Conservation (phyloP, 225 moss, liverwort and hornwort genomes). For the Pseudoscleropodium purum region DNA sequence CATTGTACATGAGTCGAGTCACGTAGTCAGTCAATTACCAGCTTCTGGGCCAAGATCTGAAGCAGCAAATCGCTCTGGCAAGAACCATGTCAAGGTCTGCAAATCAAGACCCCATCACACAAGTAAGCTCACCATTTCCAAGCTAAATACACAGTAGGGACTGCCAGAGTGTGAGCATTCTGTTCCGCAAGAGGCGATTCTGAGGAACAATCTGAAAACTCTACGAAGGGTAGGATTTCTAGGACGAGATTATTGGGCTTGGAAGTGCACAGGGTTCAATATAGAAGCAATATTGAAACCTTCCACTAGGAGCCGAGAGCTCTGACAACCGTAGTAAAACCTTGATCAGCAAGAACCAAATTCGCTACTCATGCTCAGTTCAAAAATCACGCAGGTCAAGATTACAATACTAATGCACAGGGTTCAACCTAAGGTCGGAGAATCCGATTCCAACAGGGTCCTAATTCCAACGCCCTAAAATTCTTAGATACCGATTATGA, state of each 20-base stretch:
- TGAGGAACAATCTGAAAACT: background rate
- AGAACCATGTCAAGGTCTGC: constrained; percentile 95
- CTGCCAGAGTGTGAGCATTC: background rate
- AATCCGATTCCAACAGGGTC: background rate
- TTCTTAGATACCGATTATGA: background rate
- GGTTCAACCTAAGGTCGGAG: background rate
- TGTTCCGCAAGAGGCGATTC: background rate
- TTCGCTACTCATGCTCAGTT: background rate
- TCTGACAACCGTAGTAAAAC: background rate
- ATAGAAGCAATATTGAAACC: background rate
- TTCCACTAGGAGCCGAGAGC: background rate
- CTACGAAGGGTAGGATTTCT: background rate
- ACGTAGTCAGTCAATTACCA: constrained; percentile 26
- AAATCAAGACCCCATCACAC: background rate
- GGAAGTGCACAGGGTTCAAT: background rate
- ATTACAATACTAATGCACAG: background rate
- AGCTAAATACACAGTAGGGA: background rate
- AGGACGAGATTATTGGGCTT: background rate
- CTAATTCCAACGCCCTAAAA: background rate
- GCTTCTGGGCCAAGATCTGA: constrained; percentile 93
- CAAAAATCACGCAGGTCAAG: background rate
- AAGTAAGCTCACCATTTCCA: background rate
- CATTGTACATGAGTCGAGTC: background rate
- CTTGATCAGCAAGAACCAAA: background rate
- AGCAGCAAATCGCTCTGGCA: constrained; percentile 84